Base-by-base conservation (phyloP, 2,329 filamentous ascomycete genomes). In the Claviceps fusiformis region DNA sequence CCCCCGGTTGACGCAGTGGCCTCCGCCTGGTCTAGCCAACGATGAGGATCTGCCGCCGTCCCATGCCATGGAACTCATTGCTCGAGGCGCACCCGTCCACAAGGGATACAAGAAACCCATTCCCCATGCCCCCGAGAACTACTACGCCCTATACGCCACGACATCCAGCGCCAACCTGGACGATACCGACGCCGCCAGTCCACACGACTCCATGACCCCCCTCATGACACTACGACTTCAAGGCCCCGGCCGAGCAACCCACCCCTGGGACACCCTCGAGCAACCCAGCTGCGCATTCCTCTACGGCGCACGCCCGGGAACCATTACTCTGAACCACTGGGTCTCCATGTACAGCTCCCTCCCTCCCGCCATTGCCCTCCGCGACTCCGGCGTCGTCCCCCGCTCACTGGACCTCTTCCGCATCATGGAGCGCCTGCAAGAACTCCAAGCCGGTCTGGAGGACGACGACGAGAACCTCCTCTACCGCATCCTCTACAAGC, bases 321-420 rank as follows among this genome's bases (percentile, higher is more conserved):
- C 86, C 1, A 79, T 86, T 53, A 88, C 85, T 0, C 70, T 90
- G 52, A 88, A 86, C 61, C 79, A 83, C 59, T 89, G 84, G 79
- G 78, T 80, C 13, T 75, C 78, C 55, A 73, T 79, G 59, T 79
- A 77, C 19, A 83, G 83, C 55, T 74, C 69, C 37, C 65, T 78
- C 5, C 78, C 80, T 24, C 77, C 81, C 2, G 65, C 73, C 1
- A 79, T 83, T 49, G 74, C 78, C 8, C 73, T 85, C 54, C 74
- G 77, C 17, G 81, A 83, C 60, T 73, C 79, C 3, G 79, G 79
- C 2, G 69, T 81, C 19, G 70, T 74, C 56, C 79, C 82, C n/a
- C 79, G 82, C 52, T 78, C 81, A 45, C 77, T 86, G 57, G 77
- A 77, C 52, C 71, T 88, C 13, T 69, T 71, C 27, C 74, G 70